These are phyloP conservation scores for Kurtzmaniella cleridarum DNA, from an alignment of 805 yeast species.

Conservation along the genomic window DNA sequence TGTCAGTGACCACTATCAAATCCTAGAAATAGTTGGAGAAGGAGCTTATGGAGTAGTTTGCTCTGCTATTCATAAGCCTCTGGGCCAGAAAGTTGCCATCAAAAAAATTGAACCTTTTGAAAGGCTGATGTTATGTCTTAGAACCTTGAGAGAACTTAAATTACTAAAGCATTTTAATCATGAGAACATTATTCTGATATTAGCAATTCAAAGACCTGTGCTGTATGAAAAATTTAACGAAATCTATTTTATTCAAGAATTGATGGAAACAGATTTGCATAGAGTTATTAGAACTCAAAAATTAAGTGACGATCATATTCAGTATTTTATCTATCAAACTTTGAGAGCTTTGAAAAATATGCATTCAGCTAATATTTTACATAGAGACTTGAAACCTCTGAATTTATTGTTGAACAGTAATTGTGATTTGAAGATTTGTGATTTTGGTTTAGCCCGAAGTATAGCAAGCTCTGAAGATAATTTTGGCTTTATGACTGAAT, in stretches of 20 bases:
- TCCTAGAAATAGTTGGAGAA: conserved; percentile 79
- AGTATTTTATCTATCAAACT: conserved; percentile 88
- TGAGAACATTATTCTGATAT: conserved; percentile 84
- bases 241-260: conserved; percentile 81
- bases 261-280: conserved; percentile 85
- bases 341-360: conserved; percentile 83
- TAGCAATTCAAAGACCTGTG: conserved; percentile 84
- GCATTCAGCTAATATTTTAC: conserved; percentile 92
- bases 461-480: conserved; percentile 60
- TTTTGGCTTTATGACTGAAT: conserved; percentile 87
- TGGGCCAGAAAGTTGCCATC: conserved; percentile 87
- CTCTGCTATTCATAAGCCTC: conserved; percentile 80
- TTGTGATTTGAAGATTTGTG: conserved; percentile 92
- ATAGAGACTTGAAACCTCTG: conserved; percentile 88
- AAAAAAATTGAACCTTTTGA: conserved; percentile 93
- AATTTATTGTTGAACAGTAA: conserved; percentile 82
- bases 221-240: conserved; percentile 74
- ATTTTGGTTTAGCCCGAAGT: conserved; percentile 82
- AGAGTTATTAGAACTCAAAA: conserved; percentile 77
- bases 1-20: conserved; percentile 56
- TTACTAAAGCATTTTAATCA: conserved; percentile 85
- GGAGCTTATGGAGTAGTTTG: conserved; percentile 97
- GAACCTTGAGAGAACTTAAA: conserved; percentile 87
- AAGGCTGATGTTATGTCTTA: conserved; percentile 78
- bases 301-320: conserved; percentile 87